A percentile compares a stretch with the other conserved stretches of the same genome.
These are phyloP conservation scores for Cyberlindnera misumaiensis DNA, from an alignment of 805 yeast genomes.

Conservation along the genomic window DNA sequence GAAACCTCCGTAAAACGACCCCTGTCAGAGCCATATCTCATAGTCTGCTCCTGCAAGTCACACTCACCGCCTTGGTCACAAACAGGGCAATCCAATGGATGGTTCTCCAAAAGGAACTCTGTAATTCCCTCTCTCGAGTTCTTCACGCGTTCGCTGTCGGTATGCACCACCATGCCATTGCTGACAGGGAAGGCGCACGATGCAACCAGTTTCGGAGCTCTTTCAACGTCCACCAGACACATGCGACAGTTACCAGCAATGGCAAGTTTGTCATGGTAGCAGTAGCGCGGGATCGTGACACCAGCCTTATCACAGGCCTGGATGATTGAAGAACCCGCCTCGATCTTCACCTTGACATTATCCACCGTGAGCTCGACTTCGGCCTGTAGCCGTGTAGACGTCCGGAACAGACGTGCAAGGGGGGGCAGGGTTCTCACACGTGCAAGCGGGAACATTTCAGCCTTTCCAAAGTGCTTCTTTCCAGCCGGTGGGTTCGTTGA, in stretches of 20 bases:
- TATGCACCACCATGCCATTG: slow-evolving; percentile 81
- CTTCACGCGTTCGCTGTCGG: slow-evolving; percentile 69
- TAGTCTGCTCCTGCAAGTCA: slow-evolving; percentile 82
- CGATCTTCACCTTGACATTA: slow-evolving; percentile 69
- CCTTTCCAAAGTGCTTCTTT: background rate
- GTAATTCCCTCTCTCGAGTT: slow-evolving; percentile 88
- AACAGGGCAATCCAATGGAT: slow-evolving; percentile 87
- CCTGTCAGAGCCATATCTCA: slow-evolving; percentile 78
- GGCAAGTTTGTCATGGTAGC: slow-evolving; percentile 86
- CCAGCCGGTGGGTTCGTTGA: background rate
- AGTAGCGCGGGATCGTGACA: slow-evolving; percentile 79
- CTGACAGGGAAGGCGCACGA: slow-evolving; percentile 92
- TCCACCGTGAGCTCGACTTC: slow-evolving; percentile 56
- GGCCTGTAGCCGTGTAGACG: slow-evolving; percentile 31
- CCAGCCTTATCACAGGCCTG: slow-evolving; percentile 93
- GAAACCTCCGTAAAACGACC: slow-evolving; percentile 76
- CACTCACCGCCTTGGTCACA: slow-evolving; percentile 96
- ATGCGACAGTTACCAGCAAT: slow-evolving; percentile 91
- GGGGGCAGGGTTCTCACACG: slow-evolving; percentile 3
- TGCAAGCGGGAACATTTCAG: slow-evolving; percentile 12
- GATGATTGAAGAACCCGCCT: slow-evolving; percentile 81
- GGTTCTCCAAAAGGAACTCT: slow-evolving; percentile 81
- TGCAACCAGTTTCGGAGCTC: slow-evolving; percentile 84
- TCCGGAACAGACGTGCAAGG: slow-evolving; percentile 25
- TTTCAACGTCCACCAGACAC: slow-evolving; percentile 87